These are phyloP conservation scores for Bipolaris cookei DNA, from an alignment of 2,329 filamentous ascomycete species.

Conservation along the genomic window DNA sequence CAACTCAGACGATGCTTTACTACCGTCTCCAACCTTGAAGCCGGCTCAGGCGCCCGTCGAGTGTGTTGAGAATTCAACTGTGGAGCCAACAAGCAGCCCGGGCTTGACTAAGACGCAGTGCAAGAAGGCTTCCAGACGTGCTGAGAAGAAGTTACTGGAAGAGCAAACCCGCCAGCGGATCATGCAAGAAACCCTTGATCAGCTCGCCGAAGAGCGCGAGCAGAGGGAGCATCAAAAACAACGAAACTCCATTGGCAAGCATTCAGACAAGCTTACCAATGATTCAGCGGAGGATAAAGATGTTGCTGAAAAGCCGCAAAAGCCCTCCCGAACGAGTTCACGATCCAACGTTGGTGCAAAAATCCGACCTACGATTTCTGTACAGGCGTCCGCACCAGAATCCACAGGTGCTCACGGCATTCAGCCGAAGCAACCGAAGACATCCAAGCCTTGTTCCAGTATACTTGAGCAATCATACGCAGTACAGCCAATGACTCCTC, in stretches of 20 bases:
- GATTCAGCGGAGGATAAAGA: background rate
- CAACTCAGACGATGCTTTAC: slow-evolving; percentile 53
- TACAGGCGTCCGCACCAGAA: background rate
- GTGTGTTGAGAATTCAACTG: slow-evolving; percentile 2
- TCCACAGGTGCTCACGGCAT: background rate
- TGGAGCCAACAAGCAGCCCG: background rate
- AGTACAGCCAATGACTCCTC: slow-evolving; percentile 15
- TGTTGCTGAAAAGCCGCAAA: slow-evolving; percentile 7
- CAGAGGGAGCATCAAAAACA: slow-evolving; percentile 6
- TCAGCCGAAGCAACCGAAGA: slow-evolving; percentile 22
- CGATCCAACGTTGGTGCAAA: slow-evolving; percentile 41
- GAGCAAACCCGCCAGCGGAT: slow-evolving; percentile 17
- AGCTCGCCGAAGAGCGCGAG: slow-evolving; percentile 14
- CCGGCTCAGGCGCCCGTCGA: background rate
- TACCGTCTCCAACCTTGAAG: slow-evolving; percentile 23
- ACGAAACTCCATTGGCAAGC: background rate
- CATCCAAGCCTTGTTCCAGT: slow-evolving; percentile 18
- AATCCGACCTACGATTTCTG: slow-evolving; percentile 30
- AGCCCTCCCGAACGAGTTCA: slow-evolving; percentile 18
- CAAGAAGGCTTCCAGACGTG: slow-evolving; percentile 34
- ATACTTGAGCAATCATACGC: slow-evolving; percentile 17
- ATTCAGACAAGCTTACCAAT: background rate
- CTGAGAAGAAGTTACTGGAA: slow-evolving; percentile 27
- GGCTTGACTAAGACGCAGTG: slow-evolving; percentile 37
- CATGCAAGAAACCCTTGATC: slow-evolving; percentile 15